Conservation (phyloP, 805 yeast genomes). For the Kuraishia hungarica region DNA sequence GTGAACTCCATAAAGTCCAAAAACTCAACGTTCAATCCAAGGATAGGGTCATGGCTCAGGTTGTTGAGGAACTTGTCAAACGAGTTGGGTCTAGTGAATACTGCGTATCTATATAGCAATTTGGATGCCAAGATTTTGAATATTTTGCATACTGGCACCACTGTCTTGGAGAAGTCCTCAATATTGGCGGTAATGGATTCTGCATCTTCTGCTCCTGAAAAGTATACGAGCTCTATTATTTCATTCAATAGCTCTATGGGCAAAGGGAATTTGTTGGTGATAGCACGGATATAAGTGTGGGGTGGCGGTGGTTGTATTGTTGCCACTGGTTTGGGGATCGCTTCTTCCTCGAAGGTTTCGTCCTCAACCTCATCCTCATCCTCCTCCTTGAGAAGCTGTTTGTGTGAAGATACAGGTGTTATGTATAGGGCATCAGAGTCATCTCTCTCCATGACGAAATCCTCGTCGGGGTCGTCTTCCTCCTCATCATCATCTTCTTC, state of each 20-base stretch:
- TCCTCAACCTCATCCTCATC: too few relatives aligned
- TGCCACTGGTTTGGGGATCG: not conserved
- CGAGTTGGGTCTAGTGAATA: slow-evolving; percentile 72
- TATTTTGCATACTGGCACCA: slow-evolving; percentile 40
- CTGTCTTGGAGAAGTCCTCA: slow-evolving; percentile 16
- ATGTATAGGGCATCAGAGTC: not conserved
- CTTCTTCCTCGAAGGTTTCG: not conserved
- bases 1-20: slow-evolving; percentile 87
- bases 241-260: slow-evolving; percentile 24
- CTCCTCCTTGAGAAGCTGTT: not conserved
- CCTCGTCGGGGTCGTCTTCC: not conserved
- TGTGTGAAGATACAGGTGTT: not conserved
- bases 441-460: not conserved
- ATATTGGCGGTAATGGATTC: slow-evolving; percentile 20
- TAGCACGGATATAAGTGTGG: not conserved
- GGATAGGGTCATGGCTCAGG: slow-evolving; percentile 29
- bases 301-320: not conserved
- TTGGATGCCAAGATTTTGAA: slow-evolving; percentile 50
- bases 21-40: slow-evolving; percentile 59
- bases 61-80: slow-evolving; percentile 64
- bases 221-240: slow-evolving; percentile 21
- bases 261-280: slow-evolving; percentile 8
- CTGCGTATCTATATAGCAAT: slow-evolving; percentile 56
- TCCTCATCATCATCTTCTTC: not conserved
- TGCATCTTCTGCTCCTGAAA: slow-evolving; percentile 17